Percentiles rank a stretch among this genome's conserved stretches.
These are phyloP conservation scores for Corymbia citriodora DNA, from an alignment of 441 rosid genomes.

Conservation along the genomic window DNA sequence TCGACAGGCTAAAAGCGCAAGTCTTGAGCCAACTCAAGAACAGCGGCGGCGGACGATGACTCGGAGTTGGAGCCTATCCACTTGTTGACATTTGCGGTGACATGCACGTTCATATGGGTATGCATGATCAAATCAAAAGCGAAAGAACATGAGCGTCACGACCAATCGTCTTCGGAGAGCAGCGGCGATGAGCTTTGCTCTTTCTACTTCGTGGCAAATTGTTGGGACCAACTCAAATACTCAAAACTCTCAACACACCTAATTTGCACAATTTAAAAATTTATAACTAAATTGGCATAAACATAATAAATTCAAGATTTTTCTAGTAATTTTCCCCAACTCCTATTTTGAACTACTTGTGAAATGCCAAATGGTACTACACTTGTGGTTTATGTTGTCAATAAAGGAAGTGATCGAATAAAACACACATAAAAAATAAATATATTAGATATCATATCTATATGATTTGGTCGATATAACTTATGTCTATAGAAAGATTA, in stretches of 20 bases:
- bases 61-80: not conserved
- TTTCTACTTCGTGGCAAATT: not conserved
- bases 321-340: not conserved
- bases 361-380: not conserved
- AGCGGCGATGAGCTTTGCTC: not conserved
- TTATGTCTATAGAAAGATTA: not conserved
- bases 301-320: rapidly evolving
- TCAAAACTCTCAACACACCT: too few relatives aligned
- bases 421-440: not conserved
- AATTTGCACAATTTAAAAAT: too few relatives aligned
- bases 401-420: not conserved
- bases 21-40: not conserved
- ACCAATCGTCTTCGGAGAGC: too few relatives aligned
- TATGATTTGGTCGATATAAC: not conserved
- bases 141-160: rapidly evolving
- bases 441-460: too few relatives aligned
- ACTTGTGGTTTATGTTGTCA: not conserved
- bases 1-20: conserved; percentile 11
- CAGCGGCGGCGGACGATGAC: not conserved
- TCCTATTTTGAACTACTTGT: not conserved
- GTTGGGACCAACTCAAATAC: not conserved
- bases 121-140: conserved; percentile 11
- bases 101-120: conserved; percentile 23
- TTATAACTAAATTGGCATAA: too few relatives aligned
- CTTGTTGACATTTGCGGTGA: conserved; percentile 17